Conservation (phyloP, 2,329 filamentous ascomycete species). For the Cladophialophora yegresii region DNA sequence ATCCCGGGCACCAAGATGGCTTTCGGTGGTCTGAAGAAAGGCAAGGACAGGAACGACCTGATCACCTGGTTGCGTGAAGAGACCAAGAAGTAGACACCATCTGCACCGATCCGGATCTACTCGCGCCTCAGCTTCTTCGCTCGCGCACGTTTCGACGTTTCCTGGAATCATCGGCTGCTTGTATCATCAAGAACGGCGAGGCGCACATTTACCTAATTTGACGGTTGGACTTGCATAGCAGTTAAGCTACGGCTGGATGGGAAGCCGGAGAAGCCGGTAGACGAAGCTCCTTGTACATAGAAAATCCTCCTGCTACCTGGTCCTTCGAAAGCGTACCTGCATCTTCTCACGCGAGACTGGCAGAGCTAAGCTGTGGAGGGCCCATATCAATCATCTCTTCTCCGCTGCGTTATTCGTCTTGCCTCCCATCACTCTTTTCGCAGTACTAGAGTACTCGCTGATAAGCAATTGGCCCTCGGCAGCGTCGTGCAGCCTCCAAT, state of each 20-base stretch:
- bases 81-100: constrained; percentile 38
- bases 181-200: constrained; percentile 33
- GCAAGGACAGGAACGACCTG: constrained; percentile 97
- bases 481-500: constrained; percentile 17
- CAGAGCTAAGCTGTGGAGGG: constrained; percentile 27
- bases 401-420: constrained; percentile 5
- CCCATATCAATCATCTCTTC: constrained; percentile 29
- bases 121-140: constrained; percentile 4
- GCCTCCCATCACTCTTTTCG: neutral
- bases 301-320: constrained; percentile 16
- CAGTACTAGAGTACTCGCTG: neutral
- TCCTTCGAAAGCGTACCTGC: constrained; percentile 24
- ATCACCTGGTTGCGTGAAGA: constrained; percentile 62
- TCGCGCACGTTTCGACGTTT: constrained; percentile 15
- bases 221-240: constrained; percentile 27
- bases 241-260: constrained; percentile 16
- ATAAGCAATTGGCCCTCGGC: neutral
- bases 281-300: constrained; percentile 34
- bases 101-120: neutral
- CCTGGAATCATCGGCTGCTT: constrained; percentile 31
- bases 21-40: constrained; percentile 99
- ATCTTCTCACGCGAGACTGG: constrained; percentile 22
- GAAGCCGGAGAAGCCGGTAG: constrained; percentile 34
- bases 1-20: constrained; percentile 99
- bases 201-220: constrained; percentile 30